These are phyloP conservation scores for Aulographum hederae DNA, from an alignment of 2,329 filamentous ascomycete species.

Conservation along the genomic window DNA sequence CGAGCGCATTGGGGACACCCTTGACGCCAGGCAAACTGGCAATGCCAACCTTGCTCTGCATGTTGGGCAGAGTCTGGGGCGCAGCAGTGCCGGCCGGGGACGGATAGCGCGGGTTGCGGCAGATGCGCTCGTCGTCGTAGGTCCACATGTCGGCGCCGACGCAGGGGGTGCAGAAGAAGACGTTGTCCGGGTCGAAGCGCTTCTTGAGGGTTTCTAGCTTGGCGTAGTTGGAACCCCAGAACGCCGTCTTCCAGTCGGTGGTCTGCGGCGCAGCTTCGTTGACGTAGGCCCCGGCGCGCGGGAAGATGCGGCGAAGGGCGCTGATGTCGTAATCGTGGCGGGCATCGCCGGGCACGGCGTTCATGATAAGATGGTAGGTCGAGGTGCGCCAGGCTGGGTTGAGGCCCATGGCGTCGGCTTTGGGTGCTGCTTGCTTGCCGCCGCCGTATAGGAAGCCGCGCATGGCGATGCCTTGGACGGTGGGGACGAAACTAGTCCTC, in stretches of 20 bases:
- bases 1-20: conserved; percentile 3
- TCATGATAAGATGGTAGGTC: conserved; percentile 1
- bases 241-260: conserved; percentile 26
- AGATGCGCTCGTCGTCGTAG: conserved; percentile 5
- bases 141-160: conserved; percentile 7
- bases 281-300: conserved; percentile 23
- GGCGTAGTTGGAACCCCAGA: conserved; percentile 36
- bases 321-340: conserved; percentile 5
- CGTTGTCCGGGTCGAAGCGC: conserved; percentile 31
- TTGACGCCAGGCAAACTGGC: conserved; percentile 1
- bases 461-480: conserved; percentile 2
- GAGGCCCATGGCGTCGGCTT: neutral
- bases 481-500: too few relatives aligned
- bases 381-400: neutral
- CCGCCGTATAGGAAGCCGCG: conserved; percentile 5
- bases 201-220: conserved; percentile 31
- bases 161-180: conserved; percentile 42
- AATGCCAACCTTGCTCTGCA: conserved; percentile 2
- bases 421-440: conserved; percentile 2
- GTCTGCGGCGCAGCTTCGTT: conserved; percentile 11
- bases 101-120: conserved; percentile 2
- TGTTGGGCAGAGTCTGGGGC: conserved; percentile 4
- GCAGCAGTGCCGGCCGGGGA: conserved; percentile 1
- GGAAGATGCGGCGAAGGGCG: conserved; percentile 1
- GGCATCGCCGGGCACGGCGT: conserved; percentile 3